Evolutionary conservation across 2,329 filamentous ascomycete species (phyloP).

Genomic region (Colletotrichum navitas): DNA sequence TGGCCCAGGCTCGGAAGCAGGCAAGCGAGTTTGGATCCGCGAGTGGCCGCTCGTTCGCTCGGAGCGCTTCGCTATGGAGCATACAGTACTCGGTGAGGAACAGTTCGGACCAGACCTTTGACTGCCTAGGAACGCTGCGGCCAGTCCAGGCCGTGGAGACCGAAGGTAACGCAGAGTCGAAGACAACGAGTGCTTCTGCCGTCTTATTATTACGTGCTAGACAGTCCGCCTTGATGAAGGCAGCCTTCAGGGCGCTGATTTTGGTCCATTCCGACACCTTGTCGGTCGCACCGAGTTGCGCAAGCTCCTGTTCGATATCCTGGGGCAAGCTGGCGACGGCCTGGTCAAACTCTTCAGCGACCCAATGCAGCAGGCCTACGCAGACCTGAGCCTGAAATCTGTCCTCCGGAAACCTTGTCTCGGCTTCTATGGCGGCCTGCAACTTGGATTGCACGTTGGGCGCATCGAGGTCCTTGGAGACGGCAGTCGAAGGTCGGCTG

Average conservation of each 20-base stretch:
- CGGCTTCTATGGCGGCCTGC: constrained; percentile 68
- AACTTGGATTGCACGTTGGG: constrained; percentile 63
- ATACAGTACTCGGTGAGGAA: constrained; percentile 82
- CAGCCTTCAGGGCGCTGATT: constrained; percentile 83
- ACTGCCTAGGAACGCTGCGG: constrained; percentile 71
- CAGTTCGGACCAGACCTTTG: constrained; percentile 83
- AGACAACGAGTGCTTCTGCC: constrained; percentile 73
- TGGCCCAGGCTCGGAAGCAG: constrained; percentile 76
- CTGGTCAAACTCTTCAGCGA: constrained; percentile 74
- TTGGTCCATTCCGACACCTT: constrained; percentile 80
- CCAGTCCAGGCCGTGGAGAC: constrained; percentile 66
- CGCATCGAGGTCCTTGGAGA: constrained; percentile 60
- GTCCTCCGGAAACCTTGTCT: constrained; percentile 67
- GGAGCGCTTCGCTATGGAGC: constrained; percentile 71
- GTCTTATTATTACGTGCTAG: constrained; percentile 63
- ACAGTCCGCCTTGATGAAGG: constrained; percentile 80
- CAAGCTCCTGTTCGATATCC: constrained; percentile 68
- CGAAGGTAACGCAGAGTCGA: constrained; percentile 74
- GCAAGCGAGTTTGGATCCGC: constrained; percentile 66
- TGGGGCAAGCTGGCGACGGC: constrained; percentile 73
- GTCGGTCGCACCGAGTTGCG: constrained; percentile 64
- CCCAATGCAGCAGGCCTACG: constrained; percentile 87
- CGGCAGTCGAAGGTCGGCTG: constrained; percentile 57
- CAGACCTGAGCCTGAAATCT: constrained; percentile 85
- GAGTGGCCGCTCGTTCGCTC: constrained; percentile 63